These are phyloP conservation scores for Quercus berberidifolia DNA, from an alignment of 306 rosid species.

Conservation along the genomic window DNA sequence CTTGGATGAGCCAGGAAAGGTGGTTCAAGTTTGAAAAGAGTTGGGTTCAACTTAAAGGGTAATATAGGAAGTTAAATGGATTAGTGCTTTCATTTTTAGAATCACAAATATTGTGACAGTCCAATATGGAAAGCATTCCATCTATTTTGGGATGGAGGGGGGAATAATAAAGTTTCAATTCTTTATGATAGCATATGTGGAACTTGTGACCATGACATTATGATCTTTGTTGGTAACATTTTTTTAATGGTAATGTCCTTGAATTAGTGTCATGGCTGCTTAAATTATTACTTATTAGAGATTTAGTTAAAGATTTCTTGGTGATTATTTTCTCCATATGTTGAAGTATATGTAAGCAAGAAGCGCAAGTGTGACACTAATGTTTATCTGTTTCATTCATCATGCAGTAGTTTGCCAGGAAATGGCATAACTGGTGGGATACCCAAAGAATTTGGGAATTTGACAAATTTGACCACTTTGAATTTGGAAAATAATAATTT, in stretches of 20 bases:
- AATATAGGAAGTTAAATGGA: too few relatives aligned
- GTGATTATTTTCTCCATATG: background rate
- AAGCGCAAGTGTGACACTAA: slow-evolving; percentile 4
- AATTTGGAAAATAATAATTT: slow-evolving; percentile 76
- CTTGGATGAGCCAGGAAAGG: too few relatives aligned
- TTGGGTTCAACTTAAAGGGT: too few relatives aligned
- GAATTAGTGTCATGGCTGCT: background rate
- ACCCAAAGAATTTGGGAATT: slow-evolving; percentile 76
- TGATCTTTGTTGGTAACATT: background rate
- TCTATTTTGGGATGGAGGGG: too few relatives aligned
- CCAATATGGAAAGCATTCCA: too few relatives aligned
- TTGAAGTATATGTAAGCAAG: background rate
- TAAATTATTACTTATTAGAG: background rate
- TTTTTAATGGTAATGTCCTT: background rate
- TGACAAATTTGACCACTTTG: slow-evolving; percentile 64
- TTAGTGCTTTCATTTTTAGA: too few relatives aligned
- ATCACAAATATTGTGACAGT: too few relatives aligned
- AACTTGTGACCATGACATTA: background rate
- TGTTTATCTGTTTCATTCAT: slow-evolving; percentile 19
- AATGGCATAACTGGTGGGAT: slow-evolving; percentile 73
- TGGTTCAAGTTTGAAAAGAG: too few relatives aligned
- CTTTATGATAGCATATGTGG: background rate
- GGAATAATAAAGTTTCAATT: background rate
- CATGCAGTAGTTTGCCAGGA: slow-evolving; percentile 76
- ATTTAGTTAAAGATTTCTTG: background rate